These are phyloP conservation scores for Colletotrichum somersetense DNA, from an alignment of 2,329 filamentous ascomycete genomes.

Conservation along the genomic window DNA sequence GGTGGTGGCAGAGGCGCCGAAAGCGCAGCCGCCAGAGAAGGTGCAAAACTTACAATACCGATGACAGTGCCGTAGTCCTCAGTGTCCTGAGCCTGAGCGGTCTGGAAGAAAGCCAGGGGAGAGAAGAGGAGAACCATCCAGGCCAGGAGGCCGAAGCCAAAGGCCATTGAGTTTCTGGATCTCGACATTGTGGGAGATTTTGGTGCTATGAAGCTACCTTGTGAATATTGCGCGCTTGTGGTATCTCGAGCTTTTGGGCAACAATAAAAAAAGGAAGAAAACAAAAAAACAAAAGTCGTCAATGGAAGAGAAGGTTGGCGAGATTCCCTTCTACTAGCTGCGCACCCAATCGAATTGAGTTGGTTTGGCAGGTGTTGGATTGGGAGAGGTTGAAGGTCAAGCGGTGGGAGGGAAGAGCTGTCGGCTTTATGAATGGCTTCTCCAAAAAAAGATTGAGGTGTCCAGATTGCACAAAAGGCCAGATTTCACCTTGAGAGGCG, in stretches of 20 bases:
- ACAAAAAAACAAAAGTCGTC: constrained; percentile 2
- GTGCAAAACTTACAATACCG: constrained; percentile 76
- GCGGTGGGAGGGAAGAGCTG: constrained; percentile 45
- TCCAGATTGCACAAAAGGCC: constrained; percentile 62
- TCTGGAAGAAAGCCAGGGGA: constrained; percentile 86
- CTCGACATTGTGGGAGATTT: constrained; percentile 58
- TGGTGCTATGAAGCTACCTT: constrained; percentile 40
- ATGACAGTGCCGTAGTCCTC: constrained; percentile 90
- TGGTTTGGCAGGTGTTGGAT: constrained; percentile 38
- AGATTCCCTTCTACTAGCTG: constrained; percentile 39
- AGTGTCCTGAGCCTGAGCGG: constrained; percentile 78
- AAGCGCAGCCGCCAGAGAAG: neutral
- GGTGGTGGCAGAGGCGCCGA: neutral
- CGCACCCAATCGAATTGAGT: constrained; percentile 40
- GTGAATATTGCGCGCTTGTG: constrained; percentile 18
- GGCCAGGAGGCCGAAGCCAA: constrained; percentile 89
- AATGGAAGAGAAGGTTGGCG: constrained; percentile 17
- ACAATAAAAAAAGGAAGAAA: constrained; percentile 29
- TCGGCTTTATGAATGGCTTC: constrained; percentile 53
- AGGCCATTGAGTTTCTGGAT: constrained; percentile 76
- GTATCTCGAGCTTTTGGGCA: constrained; percentile 12
- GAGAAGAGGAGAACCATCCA: constrained; percentile 93
- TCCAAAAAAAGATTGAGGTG: constrained; percentile 57
- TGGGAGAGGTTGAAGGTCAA: constrained; percentile 32
- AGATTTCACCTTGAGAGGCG: constrained; percentile 58